Evolutionary conservation across 1,284 basidiomycete species (phyloP).

Genomic region (Irpex sp.): DNA sequence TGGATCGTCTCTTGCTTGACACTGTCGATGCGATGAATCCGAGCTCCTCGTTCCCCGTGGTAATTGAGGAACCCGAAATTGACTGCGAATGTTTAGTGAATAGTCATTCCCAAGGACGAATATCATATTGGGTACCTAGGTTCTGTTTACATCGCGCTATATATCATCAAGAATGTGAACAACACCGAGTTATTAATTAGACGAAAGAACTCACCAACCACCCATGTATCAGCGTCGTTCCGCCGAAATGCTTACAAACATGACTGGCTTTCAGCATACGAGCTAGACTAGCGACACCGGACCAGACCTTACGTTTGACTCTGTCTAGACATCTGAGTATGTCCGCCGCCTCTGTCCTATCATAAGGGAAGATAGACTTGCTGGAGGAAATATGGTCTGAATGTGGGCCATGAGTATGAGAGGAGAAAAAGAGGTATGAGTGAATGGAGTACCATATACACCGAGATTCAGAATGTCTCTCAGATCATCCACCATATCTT

Average conservation of each 20-base stretch:
- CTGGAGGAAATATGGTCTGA: constrained; percentile 5
- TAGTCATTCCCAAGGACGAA: too few relatives aligned
- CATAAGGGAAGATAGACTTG: constrained; percentile 4
- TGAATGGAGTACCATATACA: constrained; percentile 1
- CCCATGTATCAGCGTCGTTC: not conserved
- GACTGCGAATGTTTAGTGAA: not conserved
- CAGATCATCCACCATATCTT: not conserved
- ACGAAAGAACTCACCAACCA: not conserved
- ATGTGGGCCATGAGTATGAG: not conserved
- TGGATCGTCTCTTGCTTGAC: constrained; percentile 4
- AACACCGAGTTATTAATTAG: too few relatives aligned
- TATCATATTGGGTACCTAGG: not conserved
- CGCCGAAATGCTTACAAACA: not conserved
- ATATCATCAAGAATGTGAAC: not conserved
- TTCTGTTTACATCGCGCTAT: not conserved
- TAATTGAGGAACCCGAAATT: constrained; percentile 8
- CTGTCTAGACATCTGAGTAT: constrained; percentile 1
- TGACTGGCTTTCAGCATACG: not conserved
- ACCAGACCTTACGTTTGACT: not conserved
- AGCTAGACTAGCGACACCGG: not conserved
- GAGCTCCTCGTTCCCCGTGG: constrained; percentile 10
- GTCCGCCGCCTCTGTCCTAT: not conserved
- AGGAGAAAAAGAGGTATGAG: not conserved
- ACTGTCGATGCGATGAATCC: constrained; percentile 13
- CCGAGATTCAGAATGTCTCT: constrained; percentile 1